Conservation (phyloP, 176 grass and related monocot genomes). For the Oryza coarctata region DNA sequence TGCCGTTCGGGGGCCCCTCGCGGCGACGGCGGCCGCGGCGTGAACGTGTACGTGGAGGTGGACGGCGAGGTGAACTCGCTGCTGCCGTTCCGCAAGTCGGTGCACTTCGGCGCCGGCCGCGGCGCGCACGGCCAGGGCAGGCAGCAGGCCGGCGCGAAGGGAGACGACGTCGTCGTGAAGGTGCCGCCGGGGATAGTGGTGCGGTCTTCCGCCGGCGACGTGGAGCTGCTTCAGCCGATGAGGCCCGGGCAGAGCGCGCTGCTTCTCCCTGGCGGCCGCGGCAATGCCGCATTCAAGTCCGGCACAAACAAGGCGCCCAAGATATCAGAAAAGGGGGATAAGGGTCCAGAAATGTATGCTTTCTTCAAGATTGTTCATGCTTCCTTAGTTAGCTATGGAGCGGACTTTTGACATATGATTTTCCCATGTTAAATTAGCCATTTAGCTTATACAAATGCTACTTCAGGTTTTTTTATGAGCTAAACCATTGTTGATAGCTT, state of each 20-base stretch:
- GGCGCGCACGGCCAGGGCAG: constrained; percentile 76
- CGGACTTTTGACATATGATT: neutral
- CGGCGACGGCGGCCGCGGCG: constrained; percentile 89
- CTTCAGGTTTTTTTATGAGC: neutral
- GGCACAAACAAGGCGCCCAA: constrained; percentile 82
- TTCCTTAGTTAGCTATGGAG: neutral
- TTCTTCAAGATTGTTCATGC: neutral
- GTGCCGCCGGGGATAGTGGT: constrained; percentile 85
- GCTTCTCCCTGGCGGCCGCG: constrained; percentile 76
- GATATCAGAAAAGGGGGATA: constrained; percentile 93
- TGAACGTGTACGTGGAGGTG: constrained; percentile 81
- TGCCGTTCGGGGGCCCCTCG: constrained; percentile 90
- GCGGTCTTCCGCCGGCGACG: constrained; percentile 48
- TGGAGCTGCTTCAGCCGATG: constrained; percentile 75
- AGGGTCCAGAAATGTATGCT: constrained; percentile 90
- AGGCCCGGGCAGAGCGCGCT: constrained; percentile 66
- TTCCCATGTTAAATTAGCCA: neutral
- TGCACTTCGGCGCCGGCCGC: constrained; percentile 84
- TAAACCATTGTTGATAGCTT: neutral
- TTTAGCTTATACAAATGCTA: neutral
- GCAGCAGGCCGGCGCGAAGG: constrained; percentile 78
- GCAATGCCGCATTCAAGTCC: constrained; percentile 84
- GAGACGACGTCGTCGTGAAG: constrained; percentile 84
- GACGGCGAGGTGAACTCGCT: constrained; percentile 91
- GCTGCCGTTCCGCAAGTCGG: constrained; percentile 81